phyloP scores from a whole-genome alignment of 768 basidiomycete genomes.

The Serendipita vermifera region DNA sequence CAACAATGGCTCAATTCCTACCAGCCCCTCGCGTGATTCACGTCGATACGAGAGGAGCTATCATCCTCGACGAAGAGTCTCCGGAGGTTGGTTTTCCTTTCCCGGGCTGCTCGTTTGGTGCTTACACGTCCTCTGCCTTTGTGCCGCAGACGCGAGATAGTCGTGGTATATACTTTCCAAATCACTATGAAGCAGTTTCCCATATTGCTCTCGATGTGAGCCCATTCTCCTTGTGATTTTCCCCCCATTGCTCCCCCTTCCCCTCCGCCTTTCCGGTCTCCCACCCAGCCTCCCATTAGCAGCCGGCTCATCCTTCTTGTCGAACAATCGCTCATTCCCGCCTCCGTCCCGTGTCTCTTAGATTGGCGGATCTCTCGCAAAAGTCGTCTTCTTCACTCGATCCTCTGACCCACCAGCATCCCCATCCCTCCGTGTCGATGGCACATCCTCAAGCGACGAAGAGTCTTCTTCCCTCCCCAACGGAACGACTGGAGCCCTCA shows the following conservation, averaged over 20 bases:
- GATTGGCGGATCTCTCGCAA: conserved; percentile 95
- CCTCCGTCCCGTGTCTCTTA: conserved; percentile 22
- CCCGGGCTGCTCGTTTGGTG: too few relatives aligned
- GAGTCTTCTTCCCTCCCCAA: neutral
- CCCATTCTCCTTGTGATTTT: too few relatives aligned
- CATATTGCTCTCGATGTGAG: conserved; percentile 95
- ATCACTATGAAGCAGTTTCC: conserved; percentile 93
- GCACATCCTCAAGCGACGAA: neutral
- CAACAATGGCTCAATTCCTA: conserved; percentile 26
- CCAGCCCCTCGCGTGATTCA: conserved; percentile 80
- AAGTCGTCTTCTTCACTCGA: conserved; percentile 96
- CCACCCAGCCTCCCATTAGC: neutral
- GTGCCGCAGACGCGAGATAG: conserved; percentile 69
- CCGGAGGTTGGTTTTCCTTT: conserved; percentile 67
- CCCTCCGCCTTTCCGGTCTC: neutral
- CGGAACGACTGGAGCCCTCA: neutral
- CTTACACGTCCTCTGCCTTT: conserved; percentile 11
- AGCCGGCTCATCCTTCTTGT: neutral
- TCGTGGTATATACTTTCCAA: conserved; percentile 92
- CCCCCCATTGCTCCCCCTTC: neutral
- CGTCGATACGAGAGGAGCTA: conserved; percentile 87
- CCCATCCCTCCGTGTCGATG: conserved; percentile 40
- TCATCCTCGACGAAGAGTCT: conserved; percentile 88
- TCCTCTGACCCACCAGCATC: conserved; percentile 82
- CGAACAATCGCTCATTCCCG: neutral